These are phyloP conservation scores for Fraxinus greggii DNA, from an alignment of 305 asterid genomes.

Conservation along the genomic window DNA sequence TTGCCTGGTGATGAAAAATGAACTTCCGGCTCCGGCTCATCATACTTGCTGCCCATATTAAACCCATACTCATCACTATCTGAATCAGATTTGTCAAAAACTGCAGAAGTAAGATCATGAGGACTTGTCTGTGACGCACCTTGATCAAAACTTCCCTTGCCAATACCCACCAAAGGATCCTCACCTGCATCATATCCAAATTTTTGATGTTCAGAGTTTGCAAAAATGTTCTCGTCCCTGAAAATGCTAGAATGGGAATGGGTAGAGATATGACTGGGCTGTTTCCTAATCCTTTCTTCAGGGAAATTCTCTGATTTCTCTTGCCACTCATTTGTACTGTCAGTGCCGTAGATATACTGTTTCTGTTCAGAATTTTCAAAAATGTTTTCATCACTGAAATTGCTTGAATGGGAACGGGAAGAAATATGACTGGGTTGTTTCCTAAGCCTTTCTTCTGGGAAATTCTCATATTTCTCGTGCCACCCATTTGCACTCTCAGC, in stretches of 20 bases:
- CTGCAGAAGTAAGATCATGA: constrained; percentile 43
- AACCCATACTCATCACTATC: constrained; percentile 41
- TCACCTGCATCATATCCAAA: constrained; percentile 35
- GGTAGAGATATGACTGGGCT: constrained; percentile 42
- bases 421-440: neutral
- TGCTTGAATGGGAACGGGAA: neutral
- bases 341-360: constrained; percentile 27
- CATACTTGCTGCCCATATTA: constrained; percentile 41
- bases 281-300: constrained; percentile 36
- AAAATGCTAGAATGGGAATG: constrained; percentile 41
- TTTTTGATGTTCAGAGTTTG: constrained; percentile 40
- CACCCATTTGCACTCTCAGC: neutral
- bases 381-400: neutral
- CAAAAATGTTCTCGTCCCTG: constrained; percentile 42
- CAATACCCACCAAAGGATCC: constrained; percentile 32
- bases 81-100: constrained; percentile 63
- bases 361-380: constrained; percentile 13
- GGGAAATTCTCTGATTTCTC: constrained; percentile 27
- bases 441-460: neutral
- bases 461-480: constrained; percentile 22
- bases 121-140: constrained; percentile 38
- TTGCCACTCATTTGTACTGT: constrained; percentile 26
- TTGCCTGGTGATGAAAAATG: neutral
- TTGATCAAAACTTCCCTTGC: constrained; percentile 26
- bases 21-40: constrained; percentile 37